Conservation (phyloP, 2,329 filamentous ascomycete genomes). For the Chrysosporium queenslandicum region DNA sequence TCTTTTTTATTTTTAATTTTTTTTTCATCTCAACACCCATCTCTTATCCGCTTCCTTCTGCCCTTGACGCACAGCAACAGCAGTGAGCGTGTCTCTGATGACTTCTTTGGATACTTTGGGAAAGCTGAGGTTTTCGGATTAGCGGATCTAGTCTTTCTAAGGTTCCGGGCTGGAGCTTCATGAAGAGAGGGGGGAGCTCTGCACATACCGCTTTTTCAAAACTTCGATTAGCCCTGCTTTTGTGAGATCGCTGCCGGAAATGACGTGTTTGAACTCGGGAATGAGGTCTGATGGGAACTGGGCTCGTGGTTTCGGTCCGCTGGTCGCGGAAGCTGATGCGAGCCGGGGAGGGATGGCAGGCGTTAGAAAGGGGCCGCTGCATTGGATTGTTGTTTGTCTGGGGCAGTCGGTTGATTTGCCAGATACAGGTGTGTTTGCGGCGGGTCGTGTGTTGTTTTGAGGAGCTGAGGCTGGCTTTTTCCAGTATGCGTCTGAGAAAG, state of each 20-base stretch:
- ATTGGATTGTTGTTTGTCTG: neutral
- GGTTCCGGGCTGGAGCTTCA: neutral
- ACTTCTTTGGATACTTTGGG: constrained; percentile 58
- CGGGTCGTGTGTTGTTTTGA: constrained; percentile 18
- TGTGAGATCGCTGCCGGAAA: constrained; percentile 61
- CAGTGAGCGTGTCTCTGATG: constrained; percentile 60
- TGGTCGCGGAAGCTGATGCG: constrained; percentile 12
- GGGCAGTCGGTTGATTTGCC: constrained; percentile 14
- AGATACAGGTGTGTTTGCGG: neutral
- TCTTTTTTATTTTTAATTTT: no score
- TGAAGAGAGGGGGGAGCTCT: neutral
- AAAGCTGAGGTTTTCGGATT: constrained; percentile 41
- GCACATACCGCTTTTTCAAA: constrained; percentile 55
- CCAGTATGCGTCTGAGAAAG: constrained; percentile 80
- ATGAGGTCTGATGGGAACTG: constrained; percentile 52
- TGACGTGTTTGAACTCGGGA: constrained; percentile 56
- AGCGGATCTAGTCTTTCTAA: constrained; percentile 6
- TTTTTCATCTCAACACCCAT: constrained; percentile 45
- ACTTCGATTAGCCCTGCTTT: constrained; percentile 67
- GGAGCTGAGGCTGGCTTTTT: constrained; percentile 24
- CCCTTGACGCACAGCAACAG: constrained; percentile 54
- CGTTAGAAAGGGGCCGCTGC: constrained; percentile 1
- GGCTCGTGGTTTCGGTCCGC: constrained; percentile 25
- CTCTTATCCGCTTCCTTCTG: constrained; percentile 55
- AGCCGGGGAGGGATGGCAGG: neutral